Conservation (phyloP, 2,329 filamentous ascomycete species). For the Aureobasidium sp. region DNA sequence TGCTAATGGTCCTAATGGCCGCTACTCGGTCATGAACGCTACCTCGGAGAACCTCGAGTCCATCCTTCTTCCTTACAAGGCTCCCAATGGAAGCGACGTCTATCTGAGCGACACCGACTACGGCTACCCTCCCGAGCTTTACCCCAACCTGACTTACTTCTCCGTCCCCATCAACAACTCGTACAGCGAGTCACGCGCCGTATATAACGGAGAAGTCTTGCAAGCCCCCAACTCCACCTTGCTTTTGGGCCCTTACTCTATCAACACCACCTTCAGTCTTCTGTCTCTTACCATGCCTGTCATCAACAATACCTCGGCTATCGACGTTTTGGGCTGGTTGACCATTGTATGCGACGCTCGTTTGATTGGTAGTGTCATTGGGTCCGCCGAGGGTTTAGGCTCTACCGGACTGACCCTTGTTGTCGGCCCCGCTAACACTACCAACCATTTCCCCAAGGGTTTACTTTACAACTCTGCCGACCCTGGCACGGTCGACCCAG, state of each 20-base stretch:
- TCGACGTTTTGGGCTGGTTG: slow-evolving; percentile 72
- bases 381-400: slow-evolving; percentile 63
- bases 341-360: slow-evolving; percentile 67
- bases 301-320: slow-evolving; percentile 55
- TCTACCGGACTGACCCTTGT: slow-evolving; percentile 63
- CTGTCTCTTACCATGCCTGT: slow-evolving; percentile 77
- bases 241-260: slow-evolving; percentile 66
- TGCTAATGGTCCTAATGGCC: slow-evolving; percentile 45
- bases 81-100: slow-evolving; percentile 51
- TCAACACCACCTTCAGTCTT: slow-evolving; percentile 68
- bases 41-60: slow-evolving; percentile 41
- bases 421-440: slow-evolving; percentile 58
- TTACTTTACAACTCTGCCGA: slow-evolving; percentile 25
- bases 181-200: slow-evolving; percentile 32
- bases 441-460: slow-evolving; percentile 48
- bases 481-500: not conserved
- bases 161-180: slow-evolving; percentile 30
- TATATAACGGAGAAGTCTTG: slow-evolving; percentile 38
- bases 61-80: slow-evolving; percentile 56
- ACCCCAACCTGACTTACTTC: slow-evolving; percentile 69
- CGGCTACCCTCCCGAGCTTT: slow-evolving; percentile 68
- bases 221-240: slow-evolving; percentile 46
- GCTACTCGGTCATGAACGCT: slow-evolving; percentile 55
- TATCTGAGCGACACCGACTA: slow-evolving; percentile 52
- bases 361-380: slow-evolving; percentile 55